Base-by-base conservation (phyloP, 2,329 filamentous ascomycete genomes). In the Penicillium decumbens region DNA sequence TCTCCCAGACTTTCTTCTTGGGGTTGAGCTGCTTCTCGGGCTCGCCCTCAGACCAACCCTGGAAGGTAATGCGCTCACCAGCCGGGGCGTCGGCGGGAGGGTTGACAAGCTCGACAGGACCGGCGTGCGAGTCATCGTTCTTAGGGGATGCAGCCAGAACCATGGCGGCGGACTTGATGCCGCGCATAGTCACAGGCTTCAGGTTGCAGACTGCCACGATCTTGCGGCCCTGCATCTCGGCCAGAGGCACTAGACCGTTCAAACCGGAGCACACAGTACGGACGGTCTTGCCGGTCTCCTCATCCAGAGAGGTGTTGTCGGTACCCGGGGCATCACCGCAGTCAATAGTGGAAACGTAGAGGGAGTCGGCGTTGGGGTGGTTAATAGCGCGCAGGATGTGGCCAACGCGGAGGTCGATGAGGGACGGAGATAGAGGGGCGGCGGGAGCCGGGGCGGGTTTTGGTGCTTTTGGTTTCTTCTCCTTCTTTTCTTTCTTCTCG, bases 1-100 rank as follows among this genome's bases (percentile, higher is more conserved):
- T 89, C 79, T 98, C 93, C 91, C 92, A 97, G 54, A 97, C 78
- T 84, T 97, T 97, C 84, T 97, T 98, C 85, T 98, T 98, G 50
- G 93, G 93, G 80, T 97, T 98, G 50, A 98, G 80, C 44, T 92
- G 83, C 55, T 85, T 86, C 80, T 98, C 93, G 0, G 93, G 90
- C 77, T 95, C 88, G 51, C 89, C 91, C 71, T 89, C 80, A 41
- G 59, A 64, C 85, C 89, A 98, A 41, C 93, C 93, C 68, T 97
- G 88, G 68, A 98, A 98, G 79, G 80, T 91, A 44, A 97, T 88
- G 12, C 88, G 79, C 68, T 95, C 89, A 50, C 93, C 93, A 5
- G 91, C 89, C 66, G 85, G 82, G 38, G 88, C 80, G 35, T 81
- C 89, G 15, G 79, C 81, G 1, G 93, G 93, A 0, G 92, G 91